These are phyloP conservation scores for Rhizophora apiculata DNA, from an alignment of 345 rosid species.

Conservation along the genomic window DNA sequence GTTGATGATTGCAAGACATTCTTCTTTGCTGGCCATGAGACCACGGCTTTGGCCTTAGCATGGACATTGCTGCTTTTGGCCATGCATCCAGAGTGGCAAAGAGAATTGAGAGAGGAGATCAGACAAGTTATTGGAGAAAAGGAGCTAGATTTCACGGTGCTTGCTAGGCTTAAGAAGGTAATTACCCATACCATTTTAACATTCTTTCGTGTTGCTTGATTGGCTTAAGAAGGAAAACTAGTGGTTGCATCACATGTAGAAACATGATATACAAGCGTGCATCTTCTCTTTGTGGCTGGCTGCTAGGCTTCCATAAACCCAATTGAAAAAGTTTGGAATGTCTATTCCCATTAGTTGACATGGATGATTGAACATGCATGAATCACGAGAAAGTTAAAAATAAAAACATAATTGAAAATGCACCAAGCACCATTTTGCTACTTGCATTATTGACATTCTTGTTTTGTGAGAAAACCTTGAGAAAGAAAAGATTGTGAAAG, in stretches of 20 bases:
- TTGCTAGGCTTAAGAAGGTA: constrained; percentile 90
- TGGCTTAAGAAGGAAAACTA: not conserved
- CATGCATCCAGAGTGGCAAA: constrained; percentile 75
- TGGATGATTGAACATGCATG: too few relatives aligned
- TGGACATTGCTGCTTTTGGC: constrained; percentile 91
- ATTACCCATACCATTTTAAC: not conserved
- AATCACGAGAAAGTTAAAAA: too few relatives aligned
- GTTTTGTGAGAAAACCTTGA: too few relatives aligned
- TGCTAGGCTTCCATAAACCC: too few relatives aligned
- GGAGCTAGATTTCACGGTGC: constrained; percentile 51
- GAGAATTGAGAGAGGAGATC: constrained; percentile 70
- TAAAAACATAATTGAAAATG: not conserved
- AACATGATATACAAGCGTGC: not conserved
- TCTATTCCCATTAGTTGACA: too few relatives aligned
- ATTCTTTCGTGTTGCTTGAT: not conserved
- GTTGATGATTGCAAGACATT: constrained; percentile 95
- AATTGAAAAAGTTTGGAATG: too few relatives aligned
- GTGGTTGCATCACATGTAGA: not conserved
- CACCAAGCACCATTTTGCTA: too few relatives aligned
- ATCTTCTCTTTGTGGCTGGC: not conserved
- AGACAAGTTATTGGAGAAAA: constrained; percentile 55
- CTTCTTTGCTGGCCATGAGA: constrained; percentile 93
- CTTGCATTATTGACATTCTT: too few relatives aligned
- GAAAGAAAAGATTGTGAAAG: too few relatives aligned
- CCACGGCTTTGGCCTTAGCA: constrained; percentile 77